phyloP scores from a whole-genome alignment of 2,329 filamentous ascomycete species.

The Colletotrichum sojae region DNA sequence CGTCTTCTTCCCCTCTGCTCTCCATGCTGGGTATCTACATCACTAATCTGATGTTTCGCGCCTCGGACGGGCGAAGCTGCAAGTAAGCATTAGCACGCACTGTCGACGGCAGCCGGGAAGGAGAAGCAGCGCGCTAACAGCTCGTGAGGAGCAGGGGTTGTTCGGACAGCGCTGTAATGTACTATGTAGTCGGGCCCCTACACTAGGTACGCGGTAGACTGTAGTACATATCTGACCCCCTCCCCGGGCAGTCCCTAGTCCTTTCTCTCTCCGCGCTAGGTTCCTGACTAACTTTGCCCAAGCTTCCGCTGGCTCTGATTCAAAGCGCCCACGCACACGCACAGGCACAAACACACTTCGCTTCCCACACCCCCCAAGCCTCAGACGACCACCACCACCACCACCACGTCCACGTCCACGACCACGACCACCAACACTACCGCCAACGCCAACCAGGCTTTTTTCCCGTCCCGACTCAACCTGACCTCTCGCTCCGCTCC shows the following conservation, averaged over 20 bases:
- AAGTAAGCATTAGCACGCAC: too few species aligned
- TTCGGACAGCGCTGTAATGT: slow-evolving; percentile 2
- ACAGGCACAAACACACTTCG: slow-evolving; percentile 17
- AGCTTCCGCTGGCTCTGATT: slow-evolving; percentile 38
- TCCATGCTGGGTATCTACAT: too few species aligned
- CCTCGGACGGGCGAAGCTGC: too few species aligned
- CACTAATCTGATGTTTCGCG: too few species aligned
- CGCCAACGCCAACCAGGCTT: slow-evolving; percentile 5
- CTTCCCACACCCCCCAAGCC: slow-evolving; percentile 31
- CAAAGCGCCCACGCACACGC: slow-evolving; percentile 36
- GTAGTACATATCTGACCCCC: neutral
- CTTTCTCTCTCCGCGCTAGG: slow-evolving; percentile 34
- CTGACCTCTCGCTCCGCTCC: slow-evolving; percentile 24
- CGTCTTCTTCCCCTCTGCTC: neutral
- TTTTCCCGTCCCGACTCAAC: slow-evolving; percentile 29
- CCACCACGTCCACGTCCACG: too few species aligned
- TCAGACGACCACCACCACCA: slow-evolving; percentile 34
- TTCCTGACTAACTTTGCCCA: slow-evolving; percentile 40
- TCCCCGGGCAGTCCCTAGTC: slow-evolving; percentile 18
- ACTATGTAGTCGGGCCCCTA: slow-evolving; percentile 2
- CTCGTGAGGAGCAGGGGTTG: slow-evolving; percentile 18
- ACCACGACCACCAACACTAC: slow-evolving; percentile 26
- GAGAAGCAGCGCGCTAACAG: slow-evolving; percentile 22
- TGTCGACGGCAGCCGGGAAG: slow-evolving; percentile 5
- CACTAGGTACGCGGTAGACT: neutral